These are phyloP conservation scores for Apiotrichum domesticum DNA, from an alignment of 1,284 basidiomycete genomes.

Conservation along the genomic window DNA sequence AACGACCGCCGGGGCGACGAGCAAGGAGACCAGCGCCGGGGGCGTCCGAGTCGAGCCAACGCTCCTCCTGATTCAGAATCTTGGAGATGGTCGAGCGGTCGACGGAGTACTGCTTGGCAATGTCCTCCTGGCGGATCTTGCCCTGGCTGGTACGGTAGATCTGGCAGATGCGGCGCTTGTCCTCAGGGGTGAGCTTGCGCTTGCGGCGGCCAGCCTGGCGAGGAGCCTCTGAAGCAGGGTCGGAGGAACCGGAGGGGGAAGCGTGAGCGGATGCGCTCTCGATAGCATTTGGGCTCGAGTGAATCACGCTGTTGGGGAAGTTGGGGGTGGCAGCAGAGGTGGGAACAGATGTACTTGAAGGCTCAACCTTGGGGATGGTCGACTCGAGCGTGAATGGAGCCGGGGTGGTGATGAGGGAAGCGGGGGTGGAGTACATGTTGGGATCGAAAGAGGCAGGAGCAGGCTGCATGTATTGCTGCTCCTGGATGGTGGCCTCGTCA, in stretches of 20 bases:
- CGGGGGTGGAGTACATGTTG: conserved; percentile 3
- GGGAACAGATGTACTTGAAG: neutral
- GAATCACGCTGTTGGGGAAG: neutral
- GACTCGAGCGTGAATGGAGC: neutral
- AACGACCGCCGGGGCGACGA: conserved; percentile 18
- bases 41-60: conserved; percentile 18
- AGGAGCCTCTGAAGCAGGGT: neutral
- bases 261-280: conserved; percentile 1
- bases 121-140: conserved; percentile 23
- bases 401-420: neutral
- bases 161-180: conserved; percentile 23
- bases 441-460: conserved; percentile 7
- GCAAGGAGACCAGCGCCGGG: conserved; percentile 10
- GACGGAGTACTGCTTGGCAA: conserved; percentile 23
- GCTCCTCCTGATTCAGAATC: conserved; percentile 22
- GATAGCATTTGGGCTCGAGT: neutral
- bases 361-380: neutral
- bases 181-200: conserved; percentile 23
- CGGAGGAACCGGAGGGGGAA: neutral
- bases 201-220: conserved; percentile 14
- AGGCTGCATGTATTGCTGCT: neutral
- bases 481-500: neutral
- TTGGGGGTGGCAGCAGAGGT: neutral
- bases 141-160: conserved; percentile 22
- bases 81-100: conserved; percentile 23